Evolutionary conservation across 257 asterid species (phyloP).

Genomic region (Solanum arcanum): DNA sequence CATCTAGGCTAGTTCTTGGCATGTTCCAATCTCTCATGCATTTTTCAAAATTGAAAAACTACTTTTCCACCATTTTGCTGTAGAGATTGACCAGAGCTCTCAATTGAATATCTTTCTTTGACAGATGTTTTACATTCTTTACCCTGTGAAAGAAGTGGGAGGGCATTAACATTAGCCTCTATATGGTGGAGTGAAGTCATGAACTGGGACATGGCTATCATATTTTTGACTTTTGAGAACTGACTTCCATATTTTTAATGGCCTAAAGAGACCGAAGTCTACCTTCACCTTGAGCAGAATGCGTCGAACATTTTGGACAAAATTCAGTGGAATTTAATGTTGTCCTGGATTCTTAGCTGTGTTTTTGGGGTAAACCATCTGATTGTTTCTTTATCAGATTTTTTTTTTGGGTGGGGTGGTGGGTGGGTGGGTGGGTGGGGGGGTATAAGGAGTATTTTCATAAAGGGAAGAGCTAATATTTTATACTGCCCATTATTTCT

Average conservation of each 20-base stretch:
- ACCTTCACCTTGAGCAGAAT: not conserved
- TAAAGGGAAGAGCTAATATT: not conserved
- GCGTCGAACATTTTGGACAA: not conserved
- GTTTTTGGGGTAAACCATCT: not conserved
- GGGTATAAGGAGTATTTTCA: not conserved
- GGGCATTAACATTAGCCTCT: not conserved
- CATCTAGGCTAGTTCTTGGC: not conserved
- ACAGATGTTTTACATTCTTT: not conserved
- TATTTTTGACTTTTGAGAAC: not conserved
- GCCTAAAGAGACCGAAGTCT: not conserved
- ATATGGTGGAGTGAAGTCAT: not conserved
- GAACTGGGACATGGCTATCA: not conserved
- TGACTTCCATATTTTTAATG: not conserved
- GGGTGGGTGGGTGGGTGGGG: not conserved
- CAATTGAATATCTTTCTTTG: not conserved
- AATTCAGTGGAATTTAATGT: not conserved
- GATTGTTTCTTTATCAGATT: not conserved
- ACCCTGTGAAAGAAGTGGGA: not conserved
- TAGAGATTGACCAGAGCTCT: not conserved
- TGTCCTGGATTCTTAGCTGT: not conserved
- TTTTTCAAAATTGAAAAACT: not conserved
- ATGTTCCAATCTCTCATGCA: not conserved
- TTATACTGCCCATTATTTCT: not conserved
- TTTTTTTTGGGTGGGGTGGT: not conserved
- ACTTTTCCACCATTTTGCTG: not conserved